Base-by-base conservation (phyloP, 495 filamentous ascomycete species). In the Podospora appendiculata region DNA sequence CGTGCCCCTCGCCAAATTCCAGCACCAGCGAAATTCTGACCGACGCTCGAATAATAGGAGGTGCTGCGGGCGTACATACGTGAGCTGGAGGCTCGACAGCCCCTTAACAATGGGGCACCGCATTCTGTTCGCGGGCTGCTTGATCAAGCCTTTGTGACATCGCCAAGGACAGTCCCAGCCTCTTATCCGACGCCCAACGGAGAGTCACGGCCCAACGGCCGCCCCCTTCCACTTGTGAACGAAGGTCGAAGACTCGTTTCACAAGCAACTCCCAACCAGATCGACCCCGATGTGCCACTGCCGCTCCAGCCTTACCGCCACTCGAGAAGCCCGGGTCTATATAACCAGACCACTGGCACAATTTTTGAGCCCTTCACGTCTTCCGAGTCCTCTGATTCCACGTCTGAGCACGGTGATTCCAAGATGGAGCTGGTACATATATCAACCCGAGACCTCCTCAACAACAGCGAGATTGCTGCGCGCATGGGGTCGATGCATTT, bases 1-100 rank as follows among this genome's bases (percentile, higher is more conserved):
- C 16, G 12, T 32, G 32, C 41, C 16, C 16, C 12, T 25, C 19
- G 43, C 32, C 11, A 25, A 46, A 25, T 25, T 25, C 2, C 5
- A 25, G 25, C 5, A 2, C 5, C 25, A 5, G 25, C 25, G 25
- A 25, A 25, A 5, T 25, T 5, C 13, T 38, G 13, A 18, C 51
- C 54, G 4, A 54, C 51, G 17, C 14, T 6, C 44, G 19, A 13
- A 40, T 47, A 56, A 32, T 57, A 79, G 76, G 76, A 78, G 55
- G 69, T 79, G 17, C 64, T 81, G 11, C 67, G 73, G 51, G 76
- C 78, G 34, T 79, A 79, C 54, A 79, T 81, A 46, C 71, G 76
- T 17, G 69, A 79, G 60, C 64, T 79, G 53, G 71, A 79, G 52
- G 62, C 70, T 36, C 60, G 68, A 53, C 54, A 61, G 41, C 60